Evolutionary conservation across 257 asterid genomes (phyloP), one percentile per base, ranked within the genome.

Genomic region (Echites panduratus): DNA sequence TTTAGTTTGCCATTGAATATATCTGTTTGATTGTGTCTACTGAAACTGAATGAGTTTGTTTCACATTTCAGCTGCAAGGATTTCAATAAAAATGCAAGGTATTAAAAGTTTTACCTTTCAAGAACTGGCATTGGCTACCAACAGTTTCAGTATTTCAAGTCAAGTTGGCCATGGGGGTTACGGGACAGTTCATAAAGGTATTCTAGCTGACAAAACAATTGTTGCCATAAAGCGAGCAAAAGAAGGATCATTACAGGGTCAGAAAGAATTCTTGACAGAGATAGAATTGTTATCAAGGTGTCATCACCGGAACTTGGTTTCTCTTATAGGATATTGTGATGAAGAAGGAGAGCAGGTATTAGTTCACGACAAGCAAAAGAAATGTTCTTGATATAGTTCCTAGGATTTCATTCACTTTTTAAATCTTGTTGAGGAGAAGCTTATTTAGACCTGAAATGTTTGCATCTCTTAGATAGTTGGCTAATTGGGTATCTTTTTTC

Each of bases 311-410:
- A 84, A 84, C 74, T 79, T 84, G n/a, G 87, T 84, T 73, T 76
- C 75, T 24, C 74, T 84, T 70, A 49, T 76, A n/a, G 87, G 98
- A 4, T 92, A 86, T 62, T 90, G 96, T 72, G 95, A 87, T 53
- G 94, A 92, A 69, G 82, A 89, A 74, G 91, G 81, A 16, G 98
- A 92, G 79, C 96, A 92, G 95, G 97, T 88, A 80, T 11, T 16
- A 13, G 50, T 54, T 11, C 13, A 43, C 62, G 26, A 17, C 16
- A n/a, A 48, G 62, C 40, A n/a, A 6, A 58, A n/a, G 12, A 66
- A 66, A 52, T 13, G 6, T 29, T 71, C 32, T 70, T 52, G 12
- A 68, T 59, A 35, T 54, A 24, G 22, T 47, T 68, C 43, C 58
- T 45, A 12, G 58, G 14, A 32, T 16, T n/a, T 41, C 49, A 44